Evolutionary conservation across 768 basidiomycete genomes (phyloP).

Genomic region (Auriculariales sp.): DNA sequence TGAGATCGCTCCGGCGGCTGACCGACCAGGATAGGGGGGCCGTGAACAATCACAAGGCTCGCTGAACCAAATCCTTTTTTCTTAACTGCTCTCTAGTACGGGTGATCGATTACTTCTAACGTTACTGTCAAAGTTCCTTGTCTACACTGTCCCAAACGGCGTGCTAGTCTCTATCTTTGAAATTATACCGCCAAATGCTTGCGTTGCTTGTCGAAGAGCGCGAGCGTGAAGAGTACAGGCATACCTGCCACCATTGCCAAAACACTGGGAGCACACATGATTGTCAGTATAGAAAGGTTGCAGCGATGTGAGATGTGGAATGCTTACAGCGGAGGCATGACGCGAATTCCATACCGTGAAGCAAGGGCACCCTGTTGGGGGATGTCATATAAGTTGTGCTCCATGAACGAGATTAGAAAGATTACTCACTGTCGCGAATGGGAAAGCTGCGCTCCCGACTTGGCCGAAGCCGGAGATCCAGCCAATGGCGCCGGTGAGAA

Average conservation of each 20-base stretch:
- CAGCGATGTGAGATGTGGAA: background rate
- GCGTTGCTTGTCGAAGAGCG: background rate
- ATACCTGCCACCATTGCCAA: background rate
- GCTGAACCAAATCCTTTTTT: too few species aligned
- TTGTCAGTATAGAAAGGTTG: background rate
- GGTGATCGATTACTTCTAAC: too few species aligned
- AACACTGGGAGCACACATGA: background rate
- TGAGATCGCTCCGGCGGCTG: too few species aligned
- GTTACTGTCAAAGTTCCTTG: too few species aligned
- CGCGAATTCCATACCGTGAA: background rate
- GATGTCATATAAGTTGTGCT: too few species aligned
- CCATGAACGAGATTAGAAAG: background rate
- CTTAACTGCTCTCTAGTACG: too few species aligned
- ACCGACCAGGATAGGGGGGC: too few species aligned
- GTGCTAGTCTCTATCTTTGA: too few species aligned
- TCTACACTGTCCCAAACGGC: too few species aligned
- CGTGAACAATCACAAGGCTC: too few species aligned
- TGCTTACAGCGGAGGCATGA: conserved; percentile 1
- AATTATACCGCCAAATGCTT: too few species aligned
- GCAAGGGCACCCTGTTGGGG: conserved; percentile 4
- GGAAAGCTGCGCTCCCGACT: conserved; percentile 57
- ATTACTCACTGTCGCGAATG: conserved; percentile 32
- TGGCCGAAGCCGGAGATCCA: conserved; percentile 31
- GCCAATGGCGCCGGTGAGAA: conserved; percentile 26
- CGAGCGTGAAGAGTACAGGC: background rate